Evolutionary conservation across 495 filamentous ascomycete genomes (phyloP).

Genomic region (Thermothielavioides terrestris): DNA sequence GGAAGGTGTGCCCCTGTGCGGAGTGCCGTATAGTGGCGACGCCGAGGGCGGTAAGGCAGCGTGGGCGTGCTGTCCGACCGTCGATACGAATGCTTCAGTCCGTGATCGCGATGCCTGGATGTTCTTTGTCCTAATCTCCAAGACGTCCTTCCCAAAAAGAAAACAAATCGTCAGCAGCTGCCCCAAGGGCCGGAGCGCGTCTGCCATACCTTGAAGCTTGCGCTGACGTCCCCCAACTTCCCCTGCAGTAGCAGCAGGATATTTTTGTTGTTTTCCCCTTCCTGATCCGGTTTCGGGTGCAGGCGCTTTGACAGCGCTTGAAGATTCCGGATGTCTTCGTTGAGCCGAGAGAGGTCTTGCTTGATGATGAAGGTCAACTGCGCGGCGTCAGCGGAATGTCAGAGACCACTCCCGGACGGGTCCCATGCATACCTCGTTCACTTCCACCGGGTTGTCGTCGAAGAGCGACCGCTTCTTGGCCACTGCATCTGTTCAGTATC

Average conservation of each 20-base stretch:
- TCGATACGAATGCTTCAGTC: constrained; percentile 93
- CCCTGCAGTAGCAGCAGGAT: constrained; percentile 89
- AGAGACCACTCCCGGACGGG: not conserved
- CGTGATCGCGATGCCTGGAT: constrained; percentile 87
- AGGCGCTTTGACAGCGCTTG: constrained; percentile 59
- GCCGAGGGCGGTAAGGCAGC: constrained; percentile 54
- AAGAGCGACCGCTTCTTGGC: constrained; percentile 95
- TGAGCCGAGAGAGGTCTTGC: constrained; percentile 86
- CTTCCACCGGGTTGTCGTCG: constrained; percentile 92
- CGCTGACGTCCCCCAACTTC: constrained; percentile 86
- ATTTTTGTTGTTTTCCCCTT: constrained; percentile 96
- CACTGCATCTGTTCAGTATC: constrained; percentile 42
- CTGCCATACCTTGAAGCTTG: constrained; percentile 78
- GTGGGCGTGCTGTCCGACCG: constrained; percentile 63
- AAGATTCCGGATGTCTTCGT: constrained; percentile 73
- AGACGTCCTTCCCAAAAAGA: constrained; percentile 72
- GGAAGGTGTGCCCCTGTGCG: constrained; percentile 50
- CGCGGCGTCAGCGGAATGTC: not conserved
- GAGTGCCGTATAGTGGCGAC: constrained; percentile 81
- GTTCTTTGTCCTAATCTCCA: constrained; percentile 96
- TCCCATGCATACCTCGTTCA: constrained; percentile 52
- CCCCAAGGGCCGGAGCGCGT: not conserved
- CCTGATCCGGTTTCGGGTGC: constrained; percentile 73
- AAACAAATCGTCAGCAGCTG: not conserved
- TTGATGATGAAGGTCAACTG: constrained; percentile 65